A percentile compares a stretch with the other conserved stretches of the same genome.
Evolutionary conservation across 306 rosid species (phyloP).

Genomic region (Comarum palustre): DNA sequence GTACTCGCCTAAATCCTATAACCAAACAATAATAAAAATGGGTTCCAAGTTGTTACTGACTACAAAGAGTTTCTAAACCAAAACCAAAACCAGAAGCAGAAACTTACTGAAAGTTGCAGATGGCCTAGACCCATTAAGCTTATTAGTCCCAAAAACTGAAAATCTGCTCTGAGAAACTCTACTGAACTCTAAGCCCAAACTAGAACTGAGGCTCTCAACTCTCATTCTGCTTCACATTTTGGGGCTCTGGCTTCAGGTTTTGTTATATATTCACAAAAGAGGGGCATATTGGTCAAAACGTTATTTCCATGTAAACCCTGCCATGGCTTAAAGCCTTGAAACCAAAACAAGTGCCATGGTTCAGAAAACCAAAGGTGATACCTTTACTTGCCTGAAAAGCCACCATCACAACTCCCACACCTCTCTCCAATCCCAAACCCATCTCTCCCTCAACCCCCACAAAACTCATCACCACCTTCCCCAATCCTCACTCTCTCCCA

Average conservation of each 20-base stretch:
- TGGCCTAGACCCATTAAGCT: conserved; percentile 21
- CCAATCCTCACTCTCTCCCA: conserved; percentile 49
- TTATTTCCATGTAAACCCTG: not conserved
- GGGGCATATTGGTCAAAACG: not conserved
- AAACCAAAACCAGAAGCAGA: not conserved
- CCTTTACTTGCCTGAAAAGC: conserved; percentile 26
- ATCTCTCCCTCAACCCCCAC: conserved; percentile 46
- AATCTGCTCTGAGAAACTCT: conserved; percentile 17
- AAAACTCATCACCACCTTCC: conserved; percentile 19
- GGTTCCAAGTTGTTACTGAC: not conserved
- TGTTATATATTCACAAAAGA: not conserved
- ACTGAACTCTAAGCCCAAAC: not conserved
- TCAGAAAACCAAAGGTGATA: conserved; percentile 31
- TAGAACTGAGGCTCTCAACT: conserved; percentile 27
- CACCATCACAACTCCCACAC: conserved; percentile 17
- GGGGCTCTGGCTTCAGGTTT: not conserved
- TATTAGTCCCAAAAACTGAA: conserved; percentile 19
- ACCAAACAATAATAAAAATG: conserved; percentile 7
- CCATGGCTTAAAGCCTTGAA: not conserved
- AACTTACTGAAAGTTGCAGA: conserved; percentile 39
- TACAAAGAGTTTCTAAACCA: not conserved
- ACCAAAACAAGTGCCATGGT: conserved; percentile 1
- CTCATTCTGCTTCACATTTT: conserved; percentile 22
- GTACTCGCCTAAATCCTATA: conserved; percentile 30
- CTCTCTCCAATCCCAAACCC: conserved; percentile 54